phyloP scores from a whole-genome alignment of 2,329 filamentous ascomycete species.

The Nemania diffusa region DNA sequence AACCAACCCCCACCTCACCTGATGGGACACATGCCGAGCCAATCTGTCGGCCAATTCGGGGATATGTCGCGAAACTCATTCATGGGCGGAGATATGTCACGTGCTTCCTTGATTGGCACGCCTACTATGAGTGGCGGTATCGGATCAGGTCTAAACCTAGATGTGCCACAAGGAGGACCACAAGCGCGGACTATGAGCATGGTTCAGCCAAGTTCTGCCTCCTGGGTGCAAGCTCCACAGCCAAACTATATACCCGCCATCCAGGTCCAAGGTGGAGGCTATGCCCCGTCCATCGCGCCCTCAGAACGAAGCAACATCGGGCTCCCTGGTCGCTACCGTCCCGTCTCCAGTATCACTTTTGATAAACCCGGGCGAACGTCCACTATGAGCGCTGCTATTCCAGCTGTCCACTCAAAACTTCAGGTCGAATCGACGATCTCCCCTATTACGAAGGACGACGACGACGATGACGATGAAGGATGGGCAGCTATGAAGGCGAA shows the following conservation, averaged over 20 bases:
- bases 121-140: conserved; percentile 50
- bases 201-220: conserved; percentile 74
- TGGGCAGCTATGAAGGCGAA: conserved; percentile 78
- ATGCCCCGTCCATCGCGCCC: conserved; percentile 91
- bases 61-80: conserved; percentile 46
- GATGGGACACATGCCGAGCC: conserved; percentile 54
- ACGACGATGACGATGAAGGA: conserved; percentile 72
- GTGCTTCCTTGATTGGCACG: conserved; percentile 34
- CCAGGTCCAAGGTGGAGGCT: conserved; percentile 65
- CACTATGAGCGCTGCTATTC: conserved; percentile 57
- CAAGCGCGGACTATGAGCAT: conserved; percentile 82
- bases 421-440: conserved; percentile 54
- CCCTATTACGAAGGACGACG: conserved; percentile 57
- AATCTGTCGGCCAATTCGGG: conserved; percentile 57
- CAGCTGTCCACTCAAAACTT: conserved; percentile 54
- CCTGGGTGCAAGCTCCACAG: conserved; percentile 62
- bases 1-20: conserved; percentile 44
- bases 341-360: conserved; percentile 75
- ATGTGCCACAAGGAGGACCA: conserved; percentile 57
- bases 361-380: conserved; percentile 52
- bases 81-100: conserved; percentile 32
- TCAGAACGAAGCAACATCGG: conserved; percentile 96
- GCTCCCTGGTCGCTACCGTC: conserved; percentile 87
- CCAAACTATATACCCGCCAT: conserved; percentile 63
- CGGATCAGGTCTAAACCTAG: conserved; percentile 57